Conservation (phyloP, 106 monocot genomes). For the Gastrodia elata region DNA sequence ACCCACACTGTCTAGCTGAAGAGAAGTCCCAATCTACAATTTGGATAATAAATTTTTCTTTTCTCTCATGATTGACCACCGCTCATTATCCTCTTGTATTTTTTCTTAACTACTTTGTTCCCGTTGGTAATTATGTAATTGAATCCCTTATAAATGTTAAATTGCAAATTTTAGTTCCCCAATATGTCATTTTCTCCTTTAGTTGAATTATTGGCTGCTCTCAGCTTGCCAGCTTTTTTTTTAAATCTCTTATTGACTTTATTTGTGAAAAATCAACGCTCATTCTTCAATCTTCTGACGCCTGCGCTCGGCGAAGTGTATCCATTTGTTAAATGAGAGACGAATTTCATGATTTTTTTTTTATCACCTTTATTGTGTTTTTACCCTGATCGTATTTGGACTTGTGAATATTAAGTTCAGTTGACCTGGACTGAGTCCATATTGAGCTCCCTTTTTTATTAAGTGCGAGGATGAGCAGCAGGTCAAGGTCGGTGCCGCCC, state of each 20-base stretch:
- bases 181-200: background rate
- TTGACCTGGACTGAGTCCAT: too few species aligned
- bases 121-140: background rate
- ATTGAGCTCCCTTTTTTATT: too few species aligned
- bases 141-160: background rate
- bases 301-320: too few species aligned
- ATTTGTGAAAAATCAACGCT: background rate
- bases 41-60: background rate
- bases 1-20: background rate
- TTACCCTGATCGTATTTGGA: too few species aligned
- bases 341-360: too few species aligned
- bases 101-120: background rate
- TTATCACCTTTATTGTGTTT: too few species aligned
- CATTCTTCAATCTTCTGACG: too few species aligned
- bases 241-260: background rate
- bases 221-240: conserved; percentile 2
- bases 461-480: too few species aligned
- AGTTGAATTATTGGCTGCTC: background rate
- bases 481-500: too few species aligned
- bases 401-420: too few species aligned
- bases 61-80: background rate
- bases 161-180: background rate
- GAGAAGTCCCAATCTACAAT: background rate
- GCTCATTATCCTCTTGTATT: background rate
- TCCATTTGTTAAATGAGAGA: too few species aligned